Base-by-base conservation (phyloP, 73 alveolate species). In the Stentor coeruleus region DNA sequence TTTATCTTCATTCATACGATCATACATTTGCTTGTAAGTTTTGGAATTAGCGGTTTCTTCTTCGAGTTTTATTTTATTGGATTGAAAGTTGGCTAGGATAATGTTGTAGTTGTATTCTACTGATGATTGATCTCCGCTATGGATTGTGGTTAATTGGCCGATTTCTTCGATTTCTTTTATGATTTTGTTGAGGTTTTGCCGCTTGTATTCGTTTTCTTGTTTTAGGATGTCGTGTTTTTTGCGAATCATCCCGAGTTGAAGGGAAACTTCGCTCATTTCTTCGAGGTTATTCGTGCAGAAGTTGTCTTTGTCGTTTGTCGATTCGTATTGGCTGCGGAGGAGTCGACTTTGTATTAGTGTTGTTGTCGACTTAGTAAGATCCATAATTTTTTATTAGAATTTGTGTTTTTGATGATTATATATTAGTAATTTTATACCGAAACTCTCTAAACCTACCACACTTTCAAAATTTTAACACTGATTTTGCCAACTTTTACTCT, bases 181-280 rank as follows among this genome's bases (percentile, higher is more conserved):
- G 49, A 66, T 20, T 20, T 26, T 20, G n/a, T 66, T 40, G 37
- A 66, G 36, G 49, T 66, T 37, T 40, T 20, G 20, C 1, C 79
- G 79, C 41, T 66, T 66, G 36, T 31, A 11, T 1, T 33, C 39
- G 41, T 66, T 66, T 33, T 66, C 42, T 1, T 31, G n/a, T 66
- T 26, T 26, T 20, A 66, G 42, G 40, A 28, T 26, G 37, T 66
- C 79, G 41, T 66, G 2, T 26, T 20, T 33, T 66, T 66, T 66
- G n/a, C 79, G 1, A 0, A 66, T 66, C 79, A 66, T 66, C 39
- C n/a, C 79, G 26, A 66, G 79, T 31, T 66, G 79, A 2, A 66
- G 79, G 37, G 79, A 26, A 26, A 66, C 33, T 66, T 66, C 79
- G 11, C 37, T 20, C 42, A 66, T 66, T 31, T 66, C 79, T 20